Percentiles rank a stretch among this genome's conserved stretches.
Evolutionary conservation across 768 basidiomycete species (phyloP).

Genomic region (Candolleomyces eurysporus): DNA sequence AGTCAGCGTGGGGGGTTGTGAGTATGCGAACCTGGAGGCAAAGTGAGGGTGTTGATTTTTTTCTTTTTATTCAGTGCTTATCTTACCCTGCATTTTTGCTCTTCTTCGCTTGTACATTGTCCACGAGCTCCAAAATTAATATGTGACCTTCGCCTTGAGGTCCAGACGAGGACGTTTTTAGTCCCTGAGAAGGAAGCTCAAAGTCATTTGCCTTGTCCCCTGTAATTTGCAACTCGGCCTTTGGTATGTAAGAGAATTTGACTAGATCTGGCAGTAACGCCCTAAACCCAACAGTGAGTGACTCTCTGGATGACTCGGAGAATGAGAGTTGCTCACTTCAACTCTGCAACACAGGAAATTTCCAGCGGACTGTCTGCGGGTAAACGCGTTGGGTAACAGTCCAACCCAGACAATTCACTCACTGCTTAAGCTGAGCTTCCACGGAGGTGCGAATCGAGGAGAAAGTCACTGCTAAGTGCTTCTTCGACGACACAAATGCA

Average conservation of each 20-base stretch:
- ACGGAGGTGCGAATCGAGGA: conserved; percentile 73
- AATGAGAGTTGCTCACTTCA: conserved; percentile 57
- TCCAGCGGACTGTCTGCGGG: conserved; percentile 63
- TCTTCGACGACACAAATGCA: conserved; percentile 80
- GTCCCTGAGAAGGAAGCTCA: conserved; percentile 43
- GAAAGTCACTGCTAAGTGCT: conserved; percentile 80
- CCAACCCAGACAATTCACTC: conserved; percentile 13
- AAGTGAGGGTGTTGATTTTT: not conserved
- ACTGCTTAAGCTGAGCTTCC: conserved; percentile 77
- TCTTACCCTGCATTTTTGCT: conserved; percentile 26
- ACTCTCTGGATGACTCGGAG: not conserved
- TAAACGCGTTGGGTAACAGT: not conserved
- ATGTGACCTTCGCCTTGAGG: conserved; percentile 34
- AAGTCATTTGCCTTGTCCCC: conserved; percentile 21
- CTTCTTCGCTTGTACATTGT: conserved; percentile 34
- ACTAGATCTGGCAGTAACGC: conserved; percentile 80
- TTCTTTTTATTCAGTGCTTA: not conserved
- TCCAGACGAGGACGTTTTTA: conserved; percentile 24
- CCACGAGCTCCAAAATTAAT: conserved; percentile 44
- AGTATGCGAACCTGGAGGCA: conserved; percentile 20
- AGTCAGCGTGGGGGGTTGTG: conserved; percentile 40
- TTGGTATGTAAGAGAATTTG: conserved; percentile 78
- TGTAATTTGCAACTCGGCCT: conserved; percentile 57
- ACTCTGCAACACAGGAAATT: conserved; percentile 72
- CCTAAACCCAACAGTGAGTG: conserved; percentile 22